Conservation (phyloP, 257 asterid species). For the Leptodermis oblonga region DNA sequence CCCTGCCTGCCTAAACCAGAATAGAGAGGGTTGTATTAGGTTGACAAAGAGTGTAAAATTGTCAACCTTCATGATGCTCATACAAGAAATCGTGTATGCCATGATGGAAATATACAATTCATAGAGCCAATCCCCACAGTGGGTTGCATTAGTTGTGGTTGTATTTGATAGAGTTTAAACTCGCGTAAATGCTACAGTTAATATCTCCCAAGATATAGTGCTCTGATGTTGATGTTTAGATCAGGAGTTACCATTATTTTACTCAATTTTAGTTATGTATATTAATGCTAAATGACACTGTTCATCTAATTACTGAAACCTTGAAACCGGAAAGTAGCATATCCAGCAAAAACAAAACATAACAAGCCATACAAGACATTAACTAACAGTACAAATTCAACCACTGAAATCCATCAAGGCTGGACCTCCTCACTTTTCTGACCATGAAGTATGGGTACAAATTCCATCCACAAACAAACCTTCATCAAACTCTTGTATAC, state of each 20-base stretch:
- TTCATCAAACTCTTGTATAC: not conserved
- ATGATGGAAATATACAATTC: too few species aligned
- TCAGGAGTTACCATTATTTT: not conserved
- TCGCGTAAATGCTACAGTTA: not conserved
- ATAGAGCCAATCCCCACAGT: too few species aligned
- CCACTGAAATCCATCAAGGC: not conserved
- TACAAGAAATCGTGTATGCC: too few species aligned
- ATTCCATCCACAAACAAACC: not conserved
- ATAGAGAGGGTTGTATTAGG: too few species aligned
- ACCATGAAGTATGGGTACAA: too few species aligned
- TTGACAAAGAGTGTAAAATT: too few species aligned
- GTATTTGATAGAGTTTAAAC: not conserved
- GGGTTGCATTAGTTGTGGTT: too few species aligned
- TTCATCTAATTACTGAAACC: not conserved
- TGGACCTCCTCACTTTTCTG: not conserved
- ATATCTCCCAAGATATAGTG: not conserved
- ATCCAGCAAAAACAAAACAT: not conserved
- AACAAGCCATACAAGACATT: not conserved
- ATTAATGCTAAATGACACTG: not conserved
- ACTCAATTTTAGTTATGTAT: not conserved
- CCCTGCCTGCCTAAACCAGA: too few species aligned
- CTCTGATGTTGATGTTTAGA: not conserved
- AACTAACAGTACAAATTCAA: not conserved
- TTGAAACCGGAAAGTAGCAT: not conserved
- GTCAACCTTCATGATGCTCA: too few species aligned